These are phyloP conservation scores for Xylaria sp. DNA, from an alignment of 2,329 filamentous ascomycete species.

Conservation along the genomic window DNA sequence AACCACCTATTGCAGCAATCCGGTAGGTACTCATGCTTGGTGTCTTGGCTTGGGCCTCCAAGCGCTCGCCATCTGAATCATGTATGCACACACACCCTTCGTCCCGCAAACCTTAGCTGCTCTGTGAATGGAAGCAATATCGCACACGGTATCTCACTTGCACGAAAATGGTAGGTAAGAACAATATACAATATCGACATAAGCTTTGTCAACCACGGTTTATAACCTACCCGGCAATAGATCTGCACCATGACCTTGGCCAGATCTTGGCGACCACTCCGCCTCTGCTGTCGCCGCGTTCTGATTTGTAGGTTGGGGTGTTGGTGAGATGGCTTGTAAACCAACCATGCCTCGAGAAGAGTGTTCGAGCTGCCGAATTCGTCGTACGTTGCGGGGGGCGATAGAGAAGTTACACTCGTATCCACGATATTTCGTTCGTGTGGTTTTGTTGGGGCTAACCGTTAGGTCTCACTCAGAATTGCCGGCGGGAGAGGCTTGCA, in stretches of 20 bases:
- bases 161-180: conserved; percentile 41
- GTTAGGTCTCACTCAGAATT: no score
- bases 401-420: conserved; percentile 23
- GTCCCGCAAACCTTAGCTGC: no score
- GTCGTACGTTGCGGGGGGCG: conserved; percentile 17
- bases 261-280: conserved; percentile 27
- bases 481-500: conserved; percentile 7
- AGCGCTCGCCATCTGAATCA: conserved; percentile 2
- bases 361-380: conserved; percentile 23
- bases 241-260: conserved; percentile 27
- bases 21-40: background rate
- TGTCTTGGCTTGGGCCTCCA: conserved; percentile 11
- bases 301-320: conserved; percentile 22
- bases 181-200: conserved; percentile 35
- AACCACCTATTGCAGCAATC: background rate
- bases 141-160: conserved; percentile 36
- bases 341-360: background rate
- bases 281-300: conserved; percentile 15
- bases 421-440: no score
- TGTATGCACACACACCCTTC: no score
- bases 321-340: conserved; percentile 1
- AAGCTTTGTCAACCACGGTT: conserved; percentile 24
- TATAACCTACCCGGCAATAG: conserved; percentile 24
- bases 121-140: conserved; percentile 34
- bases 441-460: no score